Evolutionary conservation across 2,329 filamentous ascomycete genomes (phyloP).

Genomic region (Teratosphaeriaceae sp.): DNA sequence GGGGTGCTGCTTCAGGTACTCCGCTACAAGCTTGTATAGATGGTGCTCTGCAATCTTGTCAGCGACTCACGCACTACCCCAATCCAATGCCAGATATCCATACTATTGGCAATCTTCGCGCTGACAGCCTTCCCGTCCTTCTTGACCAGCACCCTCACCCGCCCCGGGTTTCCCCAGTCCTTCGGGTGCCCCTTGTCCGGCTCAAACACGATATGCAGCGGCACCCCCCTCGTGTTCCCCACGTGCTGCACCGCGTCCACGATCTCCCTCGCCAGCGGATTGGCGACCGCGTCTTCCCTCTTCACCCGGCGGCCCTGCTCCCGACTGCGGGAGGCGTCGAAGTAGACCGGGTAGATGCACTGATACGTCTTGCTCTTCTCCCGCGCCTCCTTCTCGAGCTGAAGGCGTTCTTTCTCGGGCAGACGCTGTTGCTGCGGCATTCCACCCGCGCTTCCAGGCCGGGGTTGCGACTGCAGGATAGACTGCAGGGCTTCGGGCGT

Average conservation of each 20-base stretch:
- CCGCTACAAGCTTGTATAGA: constrained; percentile 72
- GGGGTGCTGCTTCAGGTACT: constrained; percentile 70
- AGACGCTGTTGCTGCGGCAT: constrained; percentile 27
- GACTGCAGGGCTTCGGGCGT: constrained; percentile 19
- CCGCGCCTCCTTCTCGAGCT: constrained; percentile 39
- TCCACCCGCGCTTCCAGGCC: neutral
- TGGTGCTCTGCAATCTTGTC: constrained; percentile 61
- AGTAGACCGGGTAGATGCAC: constrained; percentile 93
- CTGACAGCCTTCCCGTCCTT: constrained; percentile 49
- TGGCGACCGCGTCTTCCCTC: constrained; percentile 63
- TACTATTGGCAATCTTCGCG: constrained; percentile 57
- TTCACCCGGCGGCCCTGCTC: constrained; percentile 76
- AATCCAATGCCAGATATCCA: constrained; percentile 22
- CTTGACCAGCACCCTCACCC: constrained; percentile 72
- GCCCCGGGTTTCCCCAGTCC: constrained; percentile 95
- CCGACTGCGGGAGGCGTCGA: constrained; percentile 68
- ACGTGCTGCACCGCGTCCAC: constrained; percentile 74
- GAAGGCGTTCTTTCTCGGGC: constrained; percentile 24
- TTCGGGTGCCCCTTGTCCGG: constrained; percentile 89
- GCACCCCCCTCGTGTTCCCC: constrained; percentile 15
- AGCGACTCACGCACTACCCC: neutral
- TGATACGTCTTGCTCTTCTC: constrained; percentile 68
- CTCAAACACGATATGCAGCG: constrained; percentile 73
- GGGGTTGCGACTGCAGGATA: constrained; percentile 12
- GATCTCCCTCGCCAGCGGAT: constrained; percentile 85